Evolutionary conservation across 331 rosid genomes (phyloP).

Genomic region (Telfairia occidentalis): DNA sequence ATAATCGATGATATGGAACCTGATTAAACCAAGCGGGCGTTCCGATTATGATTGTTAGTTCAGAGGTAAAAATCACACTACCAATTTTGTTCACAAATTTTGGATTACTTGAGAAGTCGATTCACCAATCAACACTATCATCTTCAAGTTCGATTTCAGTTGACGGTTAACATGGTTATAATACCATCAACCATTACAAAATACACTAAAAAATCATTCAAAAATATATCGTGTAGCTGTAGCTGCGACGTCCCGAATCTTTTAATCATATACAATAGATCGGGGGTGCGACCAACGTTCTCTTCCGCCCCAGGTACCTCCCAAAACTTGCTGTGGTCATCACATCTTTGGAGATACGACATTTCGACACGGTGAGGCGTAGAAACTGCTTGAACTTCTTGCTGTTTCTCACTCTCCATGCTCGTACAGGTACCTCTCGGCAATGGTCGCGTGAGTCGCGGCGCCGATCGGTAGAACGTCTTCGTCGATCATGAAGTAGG

Average conservation of each 20-base stretch:
- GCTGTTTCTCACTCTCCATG: slow-evolving; percentile 12
- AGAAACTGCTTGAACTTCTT: not conserved
- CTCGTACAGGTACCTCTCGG: slow-evolving; percentile 80
- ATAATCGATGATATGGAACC: not conserved
- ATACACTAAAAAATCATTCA: not conserved
- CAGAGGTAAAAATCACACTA: not conserved
- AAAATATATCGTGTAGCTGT: slow-evolving; percentile 1
- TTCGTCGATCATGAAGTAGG: slow-evolving; percentile 86
- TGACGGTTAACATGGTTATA: not conserved
- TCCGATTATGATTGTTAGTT: not conserved
- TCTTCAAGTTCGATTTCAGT: not conserved
- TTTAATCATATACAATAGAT: not conserved
- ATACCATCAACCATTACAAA: not conserved
- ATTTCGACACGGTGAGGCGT: not conserved
- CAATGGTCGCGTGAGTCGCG: slow-evolving; percentile 73
- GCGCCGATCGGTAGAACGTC: slow-evolving; percentile 75
- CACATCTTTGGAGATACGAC: not conserved
- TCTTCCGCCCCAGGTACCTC: not conserved
- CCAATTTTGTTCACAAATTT: not conserved
- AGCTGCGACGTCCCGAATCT: not conserved
- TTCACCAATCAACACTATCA: not conserved
- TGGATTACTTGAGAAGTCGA: not conserved
- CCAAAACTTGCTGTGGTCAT: not conserved
- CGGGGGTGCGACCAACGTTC: not conserved
- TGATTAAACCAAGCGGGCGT: not conserved